Percentiles rank a stretch among this genome's conserved stretches.
phyloP scores from a whole-genome alignment of 345 rosid genomes.

The Aethionema arabicum region DNA sequence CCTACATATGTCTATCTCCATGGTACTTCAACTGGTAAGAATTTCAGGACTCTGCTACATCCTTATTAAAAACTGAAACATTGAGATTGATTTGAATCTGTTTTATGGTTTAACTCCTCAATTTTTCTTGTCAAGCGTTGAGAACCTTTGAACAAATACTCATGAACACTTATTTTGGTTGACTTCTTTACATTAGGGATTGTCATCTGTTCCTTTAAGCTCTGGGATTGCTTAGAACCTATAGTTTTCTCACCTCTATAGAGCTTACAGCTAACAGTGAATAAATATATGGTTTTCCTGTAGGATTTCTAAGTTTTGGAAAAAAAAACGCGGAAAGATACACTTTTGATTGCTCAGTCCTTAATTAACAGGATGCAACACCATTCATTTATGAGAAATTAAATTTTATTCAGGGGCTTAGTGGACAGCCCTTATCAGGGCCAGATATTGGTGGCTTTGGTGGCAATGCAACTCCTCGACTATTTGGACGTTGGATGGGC shows the following conservation, averaged over 20 bases:
- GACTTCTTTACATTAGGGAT: not conserved
- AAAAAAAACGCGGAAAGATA: not conserved
- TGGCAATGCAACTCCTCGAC: slow-evolving; percentile 83
- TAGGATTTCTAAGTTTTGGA: not conserved
- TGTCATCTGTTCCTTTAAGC: not conserved
- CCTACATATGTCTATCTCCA: slow-evolving; percentile 80
- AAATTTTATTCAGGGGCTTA: slow-evolving; percentile 61
- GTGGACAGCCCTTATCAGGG: slow-evolving; percentile 94
- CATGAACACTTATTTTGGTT: slow-evolving; percentile 11
- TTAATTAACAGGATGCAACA: not conserved
- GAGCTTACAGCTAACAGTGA: slow-evolving; percentile 16
- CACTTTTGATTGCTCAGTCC: not conserved
- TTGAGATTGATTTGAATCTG: not conserved
- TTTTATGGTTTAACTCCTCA: not conserved
- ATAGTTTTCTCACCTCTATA: not conserved
- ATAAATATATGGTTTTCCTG: not conserved
- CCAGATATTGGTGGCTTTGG: slow-evolving; percentile 97
- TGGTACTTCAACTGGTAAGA: slow-evolving; percentile 97
- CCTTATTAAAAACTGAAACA: slow-evolving; percentile 3
- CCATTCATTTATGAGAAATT: slow-evolving; percentile 11
- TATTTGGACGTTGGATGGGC: slow-evolving; percentile 97
- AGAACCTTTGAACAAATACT: slow-evolving; percentile 4
- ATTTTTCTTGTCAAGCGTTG: slow-evolving; percentile 7
- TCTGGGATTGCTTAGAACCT: slow-evolving; percentile 8
- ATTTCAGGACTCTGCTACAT: not conserved